These are phyloP conservation scores for Vitis hybrid DNA, from an alignment of 177 flowering plant species.

Conservation along the genomic window DNA sequence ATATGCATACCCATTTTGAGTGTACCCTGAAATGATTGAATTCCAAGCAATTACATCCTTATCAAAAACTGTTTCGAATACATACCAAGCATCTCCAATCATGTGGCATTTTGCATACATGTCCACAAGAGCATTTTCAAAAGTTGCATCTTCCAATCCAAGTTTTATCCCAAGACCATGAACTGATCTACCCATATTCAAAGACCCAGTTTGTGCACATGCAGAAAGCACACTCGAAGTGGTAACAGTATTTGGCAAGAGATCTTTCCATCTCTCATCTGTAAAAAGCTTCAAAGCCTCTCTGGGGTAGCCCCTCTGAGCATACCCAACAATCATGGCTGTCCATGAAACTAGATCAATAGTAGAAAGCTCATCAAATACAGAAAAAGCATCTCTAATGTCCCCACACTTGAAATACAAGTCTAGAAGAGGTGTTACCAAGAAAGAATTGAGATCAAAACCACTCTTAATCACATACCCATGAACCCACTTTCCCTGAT, in stretches of 20 bases:
- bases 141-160: constrained; percentile 41
- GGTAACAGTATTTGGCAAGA: constrained; percentile 58
- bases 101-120: constrained; percentile 69
- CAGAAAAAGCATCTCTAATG: constrained; percentile 49
- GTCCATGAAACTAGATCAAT: constrained; percentile 73
- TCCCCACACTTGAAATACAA: constrained; percentile 67
- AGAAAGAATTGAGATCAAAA: constrained; percentile 33
- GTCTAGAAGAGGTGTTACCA: constrained; percentile 51
- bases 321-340: constrained; percentile 76
- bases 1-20: constrained; percentile 46
- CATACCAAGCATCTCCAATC: constrained; percentile 41
- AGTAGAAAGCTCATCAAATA: constrained; percentile 44
- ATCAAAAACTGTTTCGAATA: constrained; percentile 40
- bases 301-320: constrained; percentile 38
- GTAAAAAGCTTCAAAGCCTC: constrained; percentile 54
- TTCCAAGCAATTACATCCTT: constrained; percentile 69
- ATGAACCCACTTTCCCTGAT: constrained; percentile 85
- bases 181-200: constrained; percentile 42
- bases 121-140: constrained; percentile 62
- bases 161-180: constrained; percentile 50
- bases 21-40: constrained; percentile 62
- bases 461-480: constrained; percentile 62
- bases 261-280: constrained; percentile 35
- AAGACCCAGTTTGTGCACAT: constrained; percentile 44
- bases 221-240: constrained; percentile 61